These are phyloP conservation scores for Fraxinus baroniana DNA, from an alignment of 305 asterid species.

Conservation along the genomic window DNA sequence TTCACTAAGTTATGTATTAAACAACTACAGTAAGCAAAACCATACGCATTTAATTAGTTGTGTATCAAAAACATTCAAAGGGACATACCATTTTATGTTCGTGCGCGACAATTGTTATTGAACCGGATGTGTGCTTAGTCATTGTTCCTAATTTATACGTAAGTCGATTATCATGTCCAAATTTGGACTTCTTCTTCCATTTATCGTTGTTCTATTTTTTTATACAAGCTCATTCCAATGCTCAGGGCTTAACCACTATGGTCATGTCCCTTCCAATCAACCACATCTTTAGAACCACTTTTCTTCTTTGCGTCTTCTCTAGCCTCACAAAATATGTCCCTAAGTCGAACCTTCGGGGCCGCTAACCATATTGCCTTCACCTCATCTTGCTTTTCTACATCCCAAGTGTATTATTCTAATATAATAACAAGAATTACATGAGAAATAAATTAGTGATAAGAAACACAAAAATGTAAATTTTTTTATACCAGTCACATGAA, in stretches of 20 bases:
- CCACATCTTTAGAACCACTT: not conserved
- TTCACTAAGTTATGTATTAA: too few relatives aligned
- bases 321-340: not conserved
- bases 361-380: not conserved
- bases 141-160: not conserved
- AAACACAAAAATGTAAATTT: too few relatives aligned
- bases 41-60: not conserved
- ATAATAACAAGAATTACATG: too few relatives aligned
- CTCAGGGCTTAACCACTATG: not conserved
- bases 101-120: not conserved
- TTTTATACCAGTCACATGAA: too few relatives aligned
- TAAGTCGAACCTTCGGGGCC: not conserved
- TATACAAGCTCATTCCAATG: not conserved
- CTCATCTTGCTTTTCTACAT: not conserved
- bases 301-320: not conserved
- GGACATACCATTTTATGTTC: not conserved
- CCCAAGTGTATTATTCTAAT: too few relatives aligned
- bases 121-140: not conserved
- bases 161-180: not conserved
- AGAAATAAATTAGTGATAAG: too few relatives aligned
- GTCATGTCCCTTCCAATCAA: not conserved
- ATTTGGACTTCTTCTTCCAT: not conserved
- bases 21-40: not conserved
- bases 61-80: not conserved
- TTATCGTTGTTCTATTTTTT: not conserved